Percentiles rank a stretch among this genome's conserved stretches.
These are phyloP conservation scores for Nothophoma quercina DNA, from an alignment of 2,329 filamentous ascomycete species.

Conservation along the genomic window DNA sequence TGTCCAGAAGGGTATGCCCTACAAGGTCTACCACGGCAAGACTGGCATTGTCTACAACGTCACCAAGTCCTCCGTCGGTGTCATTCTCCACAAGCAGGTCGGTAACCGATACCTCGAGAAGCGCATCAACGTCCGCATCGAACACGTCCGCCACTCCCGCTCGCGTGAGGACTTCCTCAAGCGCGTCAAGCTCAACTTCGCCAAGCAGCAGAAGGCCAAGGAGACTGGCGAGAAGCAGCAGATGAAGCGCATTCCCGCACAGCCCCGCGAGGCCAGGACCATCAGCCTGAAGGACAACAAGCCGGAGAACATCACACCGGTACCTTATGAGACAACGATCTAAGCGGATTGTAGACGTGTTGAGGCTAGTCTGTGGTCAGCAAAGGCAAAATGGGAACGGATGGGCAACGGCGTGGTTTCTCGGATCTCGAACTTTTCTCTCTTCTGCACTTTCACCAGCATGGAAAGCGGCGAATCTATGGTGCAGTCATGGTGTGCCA, in stretches of 20 bases:
- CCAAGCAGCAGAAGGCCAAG: slow-evolving; percentile 92
- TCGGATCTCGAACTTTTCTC: slow-evolving; percentile 49
- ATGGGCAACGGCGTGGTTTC: slow-evolving; percentile 51
- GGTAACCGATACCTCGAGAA: slow-evolving; percentile 99
- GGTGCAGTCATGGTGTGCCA: slow-evolving; percentile 47
- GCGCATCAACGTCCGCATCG: slow-evolving; percentile 98
- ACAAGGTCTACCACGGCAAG: slow-evolving; percentile 99
- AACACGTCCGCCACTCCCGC: slow-evolving; percentile 94
- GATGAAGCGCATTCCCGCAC: slow-evolving; percentile 87
- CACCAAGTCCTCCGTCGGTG: slow-evolving; percentile 94
- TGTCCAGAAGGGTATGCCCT: slow-evolving; percentile 75
- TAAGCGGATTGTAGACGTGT: slow-evolving; percentile 67
- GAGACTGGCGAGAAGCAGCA: slow-evolving; percentile 83
- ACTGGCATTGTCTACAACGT: slow-evolving; percentile 96
- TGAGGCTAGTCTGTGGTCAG: slow-evolving; percentile 35
- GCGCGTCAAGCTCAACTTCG: slow-evolving; percentile 96
- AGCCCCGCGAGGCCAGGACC: slow-evolving; percentile 81
- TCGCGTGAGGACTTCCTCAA: slow-evolving; percentile 96
- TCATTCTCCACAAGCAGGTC: slow-evolving; percentile 98
- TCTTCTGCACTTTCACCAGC: slow-evolving; percentile 50
- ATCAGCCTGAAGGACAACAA: slow-evolving; percentile 82
- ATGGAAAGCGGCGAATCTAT: slow-evolving; percentile 48
- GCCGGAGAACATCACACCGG: slow-evolving; percentile 88
- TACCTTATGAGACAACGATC: slow-evolving; percentile 98
- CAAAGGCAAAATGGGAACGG: slow-evolving; percentile 47